A percentile compares a stretch with the other conserved stretches of the same genome.
Conservation (phyloP, 805 yeast species). For the Kazachstania psychrophila region DNA sequence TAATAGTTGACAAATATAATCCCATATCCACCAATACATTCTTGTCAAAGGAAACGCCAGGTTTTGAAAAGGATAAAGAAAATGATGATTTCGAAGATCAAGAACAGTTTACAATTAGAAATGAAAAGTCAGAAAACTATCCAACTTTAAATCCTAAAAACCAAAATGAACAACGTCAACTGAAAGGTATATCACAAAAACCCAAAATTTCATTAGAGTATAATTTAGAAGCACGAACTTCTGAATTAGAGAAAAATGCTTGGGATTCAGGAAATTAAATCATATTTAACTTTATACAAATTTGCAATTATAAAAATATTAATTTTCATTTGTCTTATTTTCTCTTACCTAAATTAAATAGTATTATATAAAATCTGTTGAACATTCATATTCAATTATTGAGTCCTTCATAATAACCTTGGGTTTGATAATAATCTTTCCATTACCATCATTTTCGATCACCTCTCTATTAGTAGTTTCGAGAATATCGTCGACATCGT, state of each 20-base stretch:
- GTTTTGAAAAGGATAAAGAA: neutral
- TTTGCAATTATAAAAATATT: neutral
- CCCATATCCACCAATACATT: slow-evolving; percentile 6
- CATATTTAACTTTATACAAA: neutral
- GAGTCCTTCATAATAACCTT: neutral
- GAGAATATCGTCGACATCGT: too few species aligned
- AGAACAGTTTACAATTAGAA: neutral
- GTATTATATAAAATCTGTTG: neutral
- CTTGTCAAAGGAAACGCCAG: neutral
- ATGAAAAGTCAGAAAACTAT: neutral
- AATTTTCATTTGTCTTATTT: too few species aligned
- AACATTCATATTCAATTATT: neutral
- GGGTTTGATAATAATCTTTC: neutral
- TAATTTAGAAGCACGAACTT: neutral
- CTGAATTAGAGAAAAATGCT: neutral
- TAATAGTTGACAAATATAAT: slow-evolving; percentile 3
- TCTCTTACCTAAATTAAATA: too few species aligned
- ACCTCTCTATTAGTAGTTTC: too few species aligned
- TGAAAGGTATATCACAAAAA: too few species aligned
- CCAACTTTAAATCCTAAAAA: neutral
- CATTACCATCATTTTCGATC: neutral
- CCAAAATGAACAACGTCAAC: too few species aligned
- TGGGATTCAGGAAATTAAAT: neutral
- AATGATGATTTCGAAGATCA: neutral
- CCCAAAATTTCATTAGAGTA: neutral